Evolutionary conservation across 805 yeast species (phyloP), one percentile per base, ranked within the genome.

Genomic region (Metschnikowia santaceciliae): DNA sequence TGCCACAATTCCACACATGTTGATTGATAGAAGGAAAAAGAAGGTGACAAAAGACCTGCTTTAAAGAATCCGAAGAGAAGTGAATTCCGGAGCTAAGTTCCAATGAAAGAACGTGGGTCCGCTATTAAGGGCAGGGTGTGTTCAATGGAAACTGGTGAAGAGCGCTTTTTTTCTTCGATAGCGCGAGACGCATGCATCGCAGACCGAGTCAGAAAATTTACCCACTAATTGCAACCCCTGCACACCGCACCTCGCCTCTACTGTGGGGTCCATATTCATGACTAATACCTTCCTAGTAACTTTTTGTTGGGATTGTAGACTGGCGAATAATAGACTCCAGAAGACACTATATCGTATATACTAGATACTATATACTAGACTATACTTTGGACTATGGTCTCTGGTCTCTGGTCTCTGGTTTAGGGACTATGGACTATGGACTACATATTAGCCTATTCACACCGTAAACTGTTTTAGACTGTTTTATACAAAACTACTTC

Each of bases 1-100:
- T 52, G 96, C 99, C 61, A 92, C 73, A 55, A 94, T 85, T 61
- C 99, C 99, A 82, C 99, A 94, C 99, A 92, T 94, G 41, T 20
- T 41, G 6, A 20, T 33, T n/a, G 10, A 22, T 22, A 20, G 6
- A n/a, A 11, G n/a, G n/a, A 19, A 33, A 19, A 20, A 7, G 10
- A 13, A 17, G 45, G n/a, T 41, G 35, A 42, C 42, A n/a, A 26
- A 40, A 40, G 38, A 10, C 32, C 46, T 32, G 34, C 38, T 42
- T 42, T 34, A 20, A 34, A 30, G 43, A 39, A 33, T 42, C 46
- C 37, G 19, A 32, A 3, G 5, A 32, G 46, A 42, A 22, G 19
- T 42, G 32, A 32, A 42, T 33, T 34, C 34, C 32, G 37, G 30
- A 42, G 46, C 19, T 33, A 22, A n/a, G 30, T 14, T 42, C 20